phyloP scores from a whole-genome alignment of 2,329 filamentous ascomycete species.

The Aspergillus oerlinghausenensis region DNA sequence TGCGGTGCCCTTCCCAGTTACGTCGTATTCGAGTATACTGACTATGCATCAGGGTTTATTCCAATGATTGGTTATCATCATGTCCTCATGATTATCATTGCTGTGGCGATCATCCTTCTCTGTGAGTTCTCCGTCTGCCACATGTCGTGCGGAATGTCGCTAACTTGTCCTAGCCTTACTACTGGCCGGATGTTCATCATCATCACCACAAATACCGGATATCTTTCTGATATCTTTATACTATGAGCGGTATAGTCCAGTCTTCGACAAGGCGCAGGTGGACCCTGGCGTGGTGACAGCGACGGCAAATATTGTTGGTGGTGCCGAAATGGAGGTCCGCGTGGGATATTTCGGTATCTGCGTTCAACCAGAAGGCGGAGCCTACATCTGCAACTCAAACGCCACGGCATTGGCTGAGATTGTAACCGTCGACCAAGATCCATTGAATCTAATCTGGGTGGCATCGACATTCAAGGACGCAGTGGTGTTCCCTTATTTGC shows the following conservation, averaged over 20 bases:
- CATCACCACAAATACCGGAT: conserved; percentile 86
- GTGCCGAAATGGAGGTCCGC: conserved; percentile 77
- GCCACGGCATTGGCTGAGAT: conserved; percentile 88
- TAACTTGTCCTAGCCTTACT: conserved; percentile 63
- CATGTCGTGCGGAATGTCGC: conserved; percentile 10
- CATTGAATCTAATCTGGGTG: conserved; percentile 94
- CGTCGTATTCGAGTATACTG: conserved; percentile 2
- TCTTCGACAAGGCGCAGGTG: conserved; percentile 80
- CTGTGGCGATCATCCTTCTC: conserved; percentile 85
- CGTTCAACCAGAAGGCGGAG: conserved; percentile 82
- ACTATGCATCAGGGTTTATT: conserved; percentile 46
- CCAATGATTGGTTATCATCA: conserved; percentile 67
- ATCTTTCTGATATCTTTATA: conserved; percentile 99
- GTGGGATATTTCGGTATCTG: conserved; percentile 99
- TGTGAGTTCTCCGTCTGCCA: conserved; percentile 57
- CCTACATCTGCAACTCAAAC: conserved; percentile 95
- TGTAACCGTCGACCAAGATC: conserved; percentile 86
- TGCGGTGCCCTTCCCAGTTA: conserved; percentile 9
- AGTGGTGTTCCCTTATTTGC: conserved; percentile 94
- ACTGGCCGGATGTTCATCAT: conserved; percentile 92
- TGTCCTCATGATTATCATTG: conserved; percentile 96
- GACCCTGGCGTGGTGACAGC: conserved; percentile 81
- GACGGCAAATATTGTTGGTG: conserved; percentile 84
- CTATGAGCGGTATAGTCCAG: conserved; percentile 80
- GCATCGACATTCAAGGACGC: conserved; percentile 96